Base-by-base conservation (phyloP, 805 yeast genomes). In the Candida hispaniensis region DNA sequence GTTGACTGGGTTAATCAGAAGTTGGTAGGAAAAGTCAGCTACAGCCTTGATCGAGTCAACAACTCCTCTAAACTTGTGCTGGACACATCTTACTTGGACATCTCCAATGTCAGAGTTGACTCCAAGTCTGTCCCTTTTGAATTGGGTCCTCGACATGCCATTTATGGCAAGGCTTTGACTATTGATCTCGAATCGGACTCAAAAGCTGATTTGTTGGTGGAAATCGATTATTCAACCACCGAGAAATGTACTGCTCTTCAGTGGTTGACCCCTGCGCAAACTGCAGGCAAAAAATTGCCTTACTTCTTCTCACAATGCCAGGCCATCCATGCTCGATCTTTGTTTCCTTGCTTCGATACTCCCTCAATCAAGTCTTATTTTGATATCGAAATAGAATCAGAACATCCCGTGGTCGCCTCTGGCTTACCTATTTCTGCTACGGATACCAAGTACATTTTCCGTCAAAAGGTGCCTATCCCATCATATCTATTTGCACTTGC, bases 281-380 rank as follows among this genome's bases (percentile, higher is more conserved):
- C 93, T 6, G 74, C 74, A 30, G 93, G 86, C 11, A 70, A 74
- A 42, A 68, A 67, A 25, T 63, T 64, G 15, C 83, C 82, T 1
- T 78, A 72, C 54, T 64, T 85, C 40, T 85, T 83, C 55, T 81
- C 94, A 7, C 95, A 85, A 58, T 71, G 93, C 52, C 93, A 85
- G 60, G 85, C 94, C 21, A 83, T 80, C 44, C 94, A 85, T 51
- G 91, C 94, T 5, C 68, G 95, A 49, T 71, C 88, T 10, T 64
- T 83, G 50, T 76, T 79, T 60, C 95, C 95, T 6, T 79, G 83
- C 48, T 85, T 85, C 52, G 95, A 85, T 55, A 83, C 95, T 0
- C 94, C 95, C 2, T 67, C 88, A 0, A 67, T 83, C 18, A 85
- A 85, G 54, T 67, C 85, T 2, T 63, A 75, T 1, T 79, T 66